Evolutionary conservation across 129 eudicot species (phyloP), one percentile per base, ranked within the genome.

Genomic region (Saussurea involucrata): DNA sequence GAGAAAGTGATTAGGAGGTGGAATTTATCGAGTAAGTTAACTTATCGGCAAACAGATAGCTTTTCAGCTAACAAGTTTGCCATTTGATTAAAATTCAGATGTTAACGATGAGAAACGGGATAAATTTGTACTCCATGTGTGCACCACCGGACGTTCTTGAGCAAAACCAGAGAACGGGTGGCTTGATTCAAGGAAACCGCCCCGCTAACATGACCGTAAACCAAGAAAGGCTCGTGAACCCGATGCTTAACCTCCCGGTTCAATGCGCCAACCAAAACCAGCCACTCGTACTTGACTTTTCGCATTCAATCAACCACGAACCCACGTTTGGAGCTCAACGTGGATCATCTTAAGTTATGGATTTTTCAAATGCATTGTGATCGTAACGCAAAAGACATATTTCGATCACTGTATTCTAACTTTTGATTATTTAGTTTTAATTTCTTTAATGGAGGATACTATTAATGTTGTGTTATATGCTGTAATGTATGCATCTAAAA

Each of bases 61-160:
- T 49, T 49, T 15, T 28, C 36, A 1, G 8, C 5, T 29, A 66
- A 66, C 71, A 63, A 4, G 71, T 64, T 64, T 25, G 24, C 0
- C 34, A 5, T 64, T 44, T 66, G 61, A 61, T 65, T 32, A 9
- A 2, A 24, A 34, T 49, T 49, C 87, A 93, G 98, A 88, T 93
- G 97, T 72, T 94, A 67, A 88, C 98, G 34, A 84, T 91, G 98
- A 89, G 97, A 61, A 89, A 94, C 17, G 97, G 97, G 18, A 78
- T 94, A 9, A 91, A 82, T 82, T 78, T 90, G 75, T 85, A 93
- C 69, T 90, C 96, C 57, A 70, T 84, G 80, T 85, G 88, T 81
- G 49, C 83, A 29, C 77, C 86, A 17, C 88, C 92, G 11, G 96
- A 82, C 58, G 76, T 72, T 12, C 61, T 78, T 22, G 90, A 85